phyloP scores from a whole-genome alignment of 768 basidiomycete species.

The Boletellus sp. region DNA sequence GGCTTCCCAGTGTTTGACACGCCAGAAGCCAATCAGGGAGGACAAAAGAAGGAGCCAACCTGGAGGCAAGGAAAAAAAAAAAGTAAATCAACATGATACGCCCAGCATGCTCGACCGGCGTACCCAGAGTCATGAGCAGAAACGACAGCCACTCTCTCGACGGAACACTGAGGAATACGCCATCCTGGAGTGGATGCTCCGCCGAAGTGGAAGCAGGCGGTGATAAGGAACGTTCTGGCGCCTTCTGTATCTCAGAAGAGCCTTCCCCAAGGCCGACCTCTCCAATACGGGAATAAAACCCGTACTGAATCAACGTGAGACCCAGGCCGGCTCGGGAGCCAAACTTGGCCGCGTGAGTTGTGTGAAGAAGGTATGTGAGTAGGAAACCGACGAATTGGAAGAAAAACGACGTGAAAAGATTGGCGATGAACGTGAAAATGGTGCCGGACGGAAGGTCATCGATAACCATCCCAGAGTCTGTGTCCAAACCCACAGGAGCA shows the following conservation, averaged over 20 bases:
- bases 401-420: constrained; percentile 84
- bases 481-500: constrained; percentile 56
- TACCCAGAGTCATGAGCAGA: constrained; percentile 85
- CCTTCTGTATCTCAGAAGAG: constrained; percentile 8
- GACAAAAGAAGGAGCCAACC: constrained; percentile 92
- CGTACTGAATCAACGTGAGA: constrained; percentile 90
- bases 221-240: constrained; percentile 20
- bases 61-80: constrained; percentile 19
- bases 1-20: constrained; percentile 80
- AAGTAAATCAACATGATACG: background rate
- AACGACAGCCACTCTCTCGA: constrained; percentile 90
- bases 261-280: constrained; percentile 29
- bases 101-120: constrained; percentile 9
- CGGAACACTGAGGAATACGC: constrained; percentile 33
- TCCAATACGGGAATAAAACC: constrained; percentile 61
- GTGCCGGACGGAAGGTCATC: constrained; percentile 89
- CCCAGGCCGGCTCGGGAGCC: constrained; percentile 96
- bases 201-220: constrained; percentile 23
- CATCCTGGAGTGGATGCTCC: constrained; percentile 17
- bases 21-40: constrained; percentile 77
- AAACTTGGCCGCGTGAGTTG: constrained; percentile 88
- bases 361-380: constrained; percentile 89
- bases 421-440: constrained; percentile 66
- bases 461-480: constrained; percentile 70
- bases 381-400: constrained; percentile 96